These are phyloP conservation scores for Coniochaeta hoffmannii DNA, from an alignment of 2,329 filamentous ascomycete species.

Conservation along the genomic window DNA sequence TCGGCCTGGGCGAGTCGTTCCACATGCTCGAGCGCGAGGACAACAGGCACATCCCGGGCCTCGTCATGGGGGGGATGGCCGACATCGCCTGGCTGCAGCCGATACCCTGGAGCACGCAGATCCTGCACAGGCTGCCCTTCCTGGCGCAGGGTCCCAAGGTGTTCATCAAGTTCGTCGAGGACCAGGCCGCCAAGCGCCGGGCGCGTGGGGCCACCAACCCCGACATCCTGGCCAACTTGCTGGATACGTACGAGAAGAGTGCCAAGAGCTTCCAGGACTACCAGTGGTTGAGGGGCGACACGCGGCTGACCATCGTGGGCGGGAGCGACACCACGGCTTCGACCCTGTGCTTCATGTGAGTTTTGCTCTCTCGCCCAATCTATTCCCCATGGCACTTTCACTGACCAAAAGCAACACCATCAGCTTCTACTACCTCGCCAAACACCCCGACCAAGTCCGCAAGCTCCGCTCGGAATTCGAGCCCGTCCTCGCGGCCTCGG, in stretches of 20 bases:
- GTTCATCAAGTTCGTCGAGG: conserved; percentile 10
- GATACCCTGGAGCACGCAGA: conserved; percentile 12
- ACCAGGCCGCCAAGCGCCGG: conserved; percentile 8
- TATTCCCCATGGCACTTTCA: not conserved
- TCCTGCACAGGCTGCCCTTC: conserved; percentile 11
- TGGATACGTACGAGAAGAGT: conserved; percentile 5
- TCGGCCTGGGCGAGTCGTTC: conserved; percentile 23
- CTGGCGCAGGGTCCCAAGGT: conserved; percentile 7
- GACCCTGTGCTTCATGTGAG: conserved; percentile 6
- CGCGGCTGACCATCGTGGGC: conserved; percentile 8
- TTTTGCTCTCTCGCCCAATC: not conserved
- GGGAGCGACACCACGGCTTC: conserved; percentile 11
- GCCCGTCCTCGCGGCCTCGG: conserved; percentile 6
- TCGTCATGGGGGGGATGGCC: conserved; percentile 12
- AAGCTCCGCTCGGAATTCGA: conserved; percentile 6
- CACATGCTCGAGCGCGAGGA: conserved; percentile 17
- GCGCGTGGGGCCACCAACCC: conserved; percentile 3
- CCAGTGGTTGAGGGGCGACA: conserved; percentile 7
- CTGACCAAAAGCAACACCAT: not conserved
- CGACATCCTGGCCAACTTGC: conserved; percentile 4
- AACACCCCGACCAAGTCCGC: conserved; percentile 6
- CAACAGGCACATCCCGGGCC: conserved; percentile 10
- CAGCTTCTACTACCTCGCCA: conserved; percentile 10
- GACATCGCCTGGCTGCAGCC: conserved; percentile 11
- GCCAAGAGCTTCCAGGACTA: conserved; percentile 5